Evolutionary conservation across 2,329 filamentous ascomycete genomes (phyloP), one percentile per base, ranked within the genome.

Genomic region (Colletotrichum sp.): DNA sequence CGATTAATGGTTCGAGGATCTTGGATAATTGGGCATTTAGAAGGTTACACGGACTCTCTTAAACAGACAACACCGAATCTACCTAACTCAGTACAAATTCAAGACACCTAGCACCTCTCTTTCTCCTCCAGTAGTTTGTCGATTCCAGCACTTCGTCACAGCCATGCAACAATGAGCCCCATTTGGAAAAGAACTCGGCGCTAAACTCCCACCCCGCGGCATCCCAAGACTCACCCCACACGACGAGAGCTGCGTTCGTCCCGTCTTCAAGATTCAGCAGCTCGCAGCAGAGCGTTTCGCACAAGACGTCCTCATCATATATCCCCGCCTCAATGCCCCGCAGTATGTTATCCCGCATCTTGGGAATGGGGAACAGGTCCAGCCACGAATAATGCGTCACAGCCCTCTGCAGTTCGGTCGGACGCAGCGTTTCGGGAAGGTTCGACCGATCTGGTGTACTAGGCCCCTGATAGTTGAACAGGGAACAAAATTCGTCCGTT

Each of bases 211-310:
- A 91, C 12, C 83, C 86, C 0, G 75, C 72, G 3, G 82, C 69
- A 32, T 89, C 84, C 81, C 84, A 87, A 0, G 88, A 81, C 6
- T 88, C 85, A 0, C 87, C 87, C 89, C 88, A 90, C 9, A 75
- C 77, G 32, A 70, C 74, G 72, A 72, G 52, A 52, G 26, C 77
- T 30, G 64, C 55, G 4, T 28, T 52, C 0, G 60, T 30, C 6
- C 36, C 55, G 5, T 4, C 18, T 0, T 34, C 52, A 1, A 30
- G 36, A 8, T 67, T 63, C 24, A 72, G 28, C 13, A 71, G 18
- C 6, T 55, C 28, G n/a, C 73, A 71, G 16, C 70, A 26, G 1
- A 76, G 36, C 8, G 55, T 67, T 9, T 44, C 24, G n/a, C 73
- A 67, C 16, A 72, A 57, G 15, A 21, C 44, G 26, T 69, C 39